Base-by-base conservation (phyloP, 2,329 filamentous ascomycete species). In the Sporothrix humicola region DNA sequence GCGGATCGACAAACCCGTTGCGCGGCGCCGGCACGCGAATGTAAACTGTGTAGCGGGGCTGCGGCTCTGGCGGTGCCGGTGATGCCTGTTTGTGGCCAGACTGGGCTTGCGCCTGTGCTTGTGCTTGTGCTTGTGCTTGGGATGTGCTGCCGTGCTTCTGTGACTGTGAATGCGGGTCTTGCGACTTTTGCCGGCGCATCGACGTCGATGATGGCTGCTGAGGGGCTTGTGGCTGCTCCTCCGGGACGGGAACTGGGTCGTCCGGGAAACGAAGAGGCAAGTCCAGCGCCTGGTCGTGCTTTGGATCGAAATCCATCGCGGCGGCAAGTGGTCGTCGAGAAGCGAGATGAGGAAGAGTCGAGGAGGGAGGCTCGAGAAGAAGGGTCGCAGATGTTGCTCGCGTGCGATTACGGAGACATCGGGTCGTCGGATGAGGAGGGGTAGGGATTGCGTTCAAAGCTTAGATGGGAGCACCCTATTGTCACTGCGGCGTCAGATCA, bases 11-110 rank as follows among this genome's bases (percentile, higher is more conserved):
- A 83, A 99, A 99, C 78, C 93, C 90, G 56, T 92, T 92, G 73
- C 96, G 89, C 50, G 92, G 89, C 79, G 97, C 97, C 31, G 96
- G 96, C n/a, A 98, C 88, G 76, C 95, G 89, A 76, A 99, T 89
- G 79, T 97, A 93, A 74, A 97, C 91, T 15, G 93, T 97, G 81
- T 89, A 91, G 50, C 15, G 44, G 20, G 61, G 61, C 12, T 17
- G 61, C 1, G 61, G 61, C n/a, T 82, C 85, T 59, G 87, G 86
- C 72, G 89, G 86, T 83, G 46, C 20, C 3, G 37, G 15, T 8
- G 56, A 23, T 17, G 61, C 15, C 10, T 73, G 26, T 15, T 71
- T 52, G 17, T 50, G 37, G 9, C 20, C 9, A 1, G 2, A 31
- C 65, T 37, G 65, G 2, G 37, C 20, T 13, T 31, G 23, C n/a